Evolutionary conservation across 1,139 yeast species (phyloP), one percentile per base, ranked within the genome.

Genomic region (Hemisphaericaspora xylofermentans): DNA sequence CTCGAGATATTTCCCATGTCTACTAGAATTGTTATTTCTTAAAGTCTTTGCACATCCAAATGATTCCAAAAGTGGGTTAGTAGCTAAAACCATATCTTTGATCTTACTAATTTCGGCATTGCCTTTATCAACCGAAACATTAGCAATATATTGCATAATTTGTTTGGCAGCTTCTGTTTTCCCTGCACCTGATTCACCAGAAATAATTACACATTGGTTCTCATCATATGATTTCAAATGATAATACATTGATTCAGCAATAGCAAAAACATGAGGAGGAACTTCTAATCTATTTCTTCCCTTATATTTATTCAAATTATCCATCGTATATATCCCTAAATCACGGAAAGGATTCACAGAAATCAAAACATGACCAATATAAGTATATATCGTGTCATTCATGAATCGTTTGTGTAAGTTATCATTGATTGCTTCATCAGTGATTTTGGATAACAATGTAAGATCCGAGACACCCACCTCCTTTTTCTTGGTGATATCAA

Each of bases 101-200:
- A 93, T 91, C 55, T 82, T 82, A 48, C 87, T 80, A 57, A 94
- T 93, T 63, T 66, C 74, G 12, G 50, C 43, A 16, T 82, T 84
- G 15, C 51, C 50, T 36, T 56, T 63, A 44, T 66, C 73, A 13
- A 69, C 74, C 2, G 74, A 68, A 6, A 89, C 96, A 33, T 93
- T 83, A 35, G 98, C 96, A 54, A 94, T 87, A 61, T 94, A 94
- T 63, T 94, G 98, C 98, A 94, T 94, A 65, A 93, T 93, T 58
- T 95, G 84, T 68, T 93, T 93, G 31, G 98, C 98, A 15, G 98
- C 98, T 65, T 93, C 98, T 6, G 98, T 93, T 63, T 93, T 93
- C 39, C 99, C 99, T 2, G 99, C 98, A 47, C 99, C 99, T 1
- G 97, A 88, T 63, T 94, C 99, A 40, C 99, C 99, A 5, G 97